Percentiles rank a stretch among this genome's conserved stretches.
Conservation (phyloP, 1,139 yeast genomes). For the Taiozyma onychis region DNA sequence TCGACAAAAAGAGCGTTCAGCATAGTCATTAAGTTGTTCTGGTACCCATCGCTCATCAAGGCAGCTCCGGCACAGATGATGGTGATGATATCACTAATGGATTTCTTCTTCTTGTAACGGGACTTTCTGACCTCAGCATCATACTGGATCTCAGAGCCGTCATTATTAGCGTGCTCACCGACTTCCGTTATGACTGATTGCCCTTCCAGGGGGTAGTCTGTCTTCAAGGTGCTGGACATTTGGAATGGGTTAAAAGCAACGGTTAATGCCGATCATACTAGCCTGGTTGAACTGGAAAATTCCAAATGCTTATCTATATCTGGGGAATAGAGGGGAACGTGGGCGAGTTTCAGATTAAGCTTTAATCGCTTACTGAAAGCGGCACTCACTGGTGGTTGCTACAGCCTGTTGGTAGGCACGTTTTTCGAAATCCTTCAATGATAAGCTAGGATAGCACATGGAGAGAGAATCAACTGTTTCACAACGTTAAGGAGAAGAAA, state of each 20-base stretch:
- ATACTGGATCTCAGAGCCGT: conserved; percentile 5
- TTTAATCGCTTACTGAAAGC: background rate
- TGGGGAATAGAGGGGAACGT: background rate
- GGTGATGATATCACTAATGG: conserved; percentile 20
- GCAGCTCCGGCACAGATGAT: conserved; percentile 42
- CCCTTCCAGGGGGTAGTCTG: background rate
- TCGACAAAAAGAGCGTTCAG: conserved; percentile 43
- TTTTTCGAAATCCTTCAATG: background rate
- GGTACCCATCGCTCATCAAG: conserved; percentile 58
- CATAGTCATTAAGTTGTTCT: conserved; percentile 59
- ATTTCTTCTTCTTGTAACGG: conserved; percentile 17
- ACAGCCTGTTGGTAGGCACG: background rate
- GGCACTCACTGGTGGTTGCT: background rate
- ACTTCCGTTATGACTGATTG: background rate
- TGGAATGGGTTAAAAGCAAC: background rate
- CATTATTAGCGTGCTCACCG: background rate
- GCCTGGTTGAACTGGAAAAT: background rate
- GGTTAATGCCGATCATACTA: too few relatives aligned
- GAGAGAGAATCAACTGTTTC: background rate
- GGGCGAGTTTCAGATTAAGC: background rate
- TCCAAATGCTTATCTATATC: background rate
- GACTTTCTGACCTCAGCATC: conserved; percentile 12
- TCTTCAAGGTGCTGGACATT: background rate
- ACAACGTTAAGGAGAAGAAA: too few relatives aligned
- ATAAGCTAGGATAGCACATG: background rate